Conservation (phyloP, 257 asterid species). For the Knoxia roxburghii region DNA sequence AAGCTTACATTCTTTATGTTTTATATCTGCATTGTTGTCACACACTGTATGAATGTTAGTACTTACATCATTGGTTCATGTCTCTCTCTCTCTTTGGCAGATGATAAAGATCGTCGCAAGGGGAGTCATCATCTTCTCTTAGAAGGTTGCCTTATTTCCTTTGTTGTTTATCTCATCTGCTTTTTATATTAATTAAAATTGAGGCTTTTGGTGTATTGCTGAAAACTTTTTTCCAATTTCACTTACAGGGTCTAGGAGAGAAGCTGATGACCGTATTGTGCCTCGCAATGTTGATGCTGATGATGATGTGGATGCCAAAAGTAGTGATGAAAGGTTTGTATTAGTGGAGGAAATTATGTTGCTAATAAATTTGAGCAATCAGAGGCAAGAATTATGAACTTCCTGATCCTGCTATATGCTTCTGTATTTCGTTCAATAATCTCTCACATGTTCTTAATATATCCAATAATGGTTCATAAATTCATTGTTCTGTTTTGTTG, state of each 20-base stretch:
- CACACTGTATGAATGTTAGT: neutral
- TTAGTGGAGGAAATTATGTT: neutral
- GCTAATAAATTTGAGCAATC: neutral
- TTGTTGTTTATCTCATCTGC: neutral
- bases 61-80: neutral
- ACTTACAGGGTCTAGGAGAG: constrained; percentile 65
- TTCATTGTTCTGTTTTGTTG: neutral
- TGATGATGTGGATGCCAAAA: constrained; percentile 58
- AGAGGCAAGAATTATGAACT: neutral
- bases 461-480: neutral
- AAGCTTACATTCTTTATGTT: neutral
- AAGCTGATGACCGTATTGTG: constrained; percentile 63
- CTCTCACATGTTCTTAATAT: neutral
- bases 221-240: neutral
- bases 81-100: constrained; percentile 35
- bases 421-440: neutral
- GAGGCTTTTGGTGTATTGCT: neutral
- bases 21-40: neutral
- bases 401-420: neutral
- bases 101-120: constrained; percentile 84
- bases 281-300: constrained; percentile 84
- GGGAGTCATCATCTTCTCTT: constrained; percentile 70
- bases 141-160: constrained; percentile 53
- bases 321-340: constrained; percentile 68
- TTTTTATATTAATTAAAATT: constrained; percentile 2